Conservation (phyloP, 1,284 basidiomycete genomes). For the Takashimella koratensis region DNA sequence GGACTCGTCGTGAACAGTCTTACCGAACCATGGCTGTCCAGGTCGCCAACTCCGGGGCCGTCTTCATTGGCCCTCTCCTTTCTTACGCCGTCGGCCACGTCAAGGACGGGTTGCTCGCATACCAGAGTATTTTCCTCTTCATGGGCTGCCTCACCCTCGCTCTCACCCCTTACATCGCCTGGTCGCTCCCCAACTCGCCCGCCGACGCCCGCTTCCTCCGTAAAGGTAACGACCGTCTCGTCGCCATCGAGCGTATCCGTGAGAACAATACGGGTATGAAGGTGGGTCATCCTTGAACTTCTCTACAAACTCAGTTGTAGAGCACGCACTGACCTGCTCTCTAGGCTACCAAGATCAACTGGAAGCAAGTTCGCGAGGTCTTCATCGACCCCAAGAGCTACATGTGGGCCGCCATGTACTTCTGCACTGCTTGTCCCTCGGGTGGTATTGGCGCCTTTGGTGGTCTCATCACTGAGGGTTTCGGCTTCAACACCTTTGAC, state of each 20-base stretch:
- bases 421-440: constrained; percentile 27
- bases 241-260: constrained; percentile 48
- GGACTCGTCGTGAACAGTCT: constrained; percentile 45
- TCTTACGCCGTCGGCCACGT: constrained; percentile 35
- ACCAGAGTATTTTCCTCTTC: constrained; percentile 53
- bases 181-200: constrained; percentile 40
- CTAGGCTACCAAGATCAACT: constrained; percentile 37
- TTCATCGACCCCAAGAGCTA: constrained; percentile 41
- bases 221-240: constrained; percentile 41
- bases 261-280: constrained; percentile 45
- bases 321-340: constrained; percentile 54
- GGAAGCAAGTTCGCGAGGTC: constrained; percentile 41
- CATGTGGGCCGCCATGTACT: constrained; percentile 29
- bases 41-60: neutral
- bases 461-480: constrained; percentile 19
- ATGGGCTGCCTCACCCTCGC: constrained; percentile 45
- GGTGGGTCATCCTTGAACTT: constrained; percentile 10
- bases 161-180: constrained; percentile 22
- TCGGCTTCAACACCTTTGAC: constrained; percentile 15
- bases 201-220: constrained; percentile 41
- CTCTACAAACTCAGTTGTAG: neutral
- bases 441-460: constrained; percentile 44
- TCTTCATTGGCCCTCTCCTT: constrained; percentile 32
- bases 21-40: constrained; percentile 51
- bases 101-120: constrained; percentile 21